These are phyloP conservation scores for Jaapia argillacea DNA, from an alignment of 768 basidiomycete species.

Conservation along the genomic window DNA sequence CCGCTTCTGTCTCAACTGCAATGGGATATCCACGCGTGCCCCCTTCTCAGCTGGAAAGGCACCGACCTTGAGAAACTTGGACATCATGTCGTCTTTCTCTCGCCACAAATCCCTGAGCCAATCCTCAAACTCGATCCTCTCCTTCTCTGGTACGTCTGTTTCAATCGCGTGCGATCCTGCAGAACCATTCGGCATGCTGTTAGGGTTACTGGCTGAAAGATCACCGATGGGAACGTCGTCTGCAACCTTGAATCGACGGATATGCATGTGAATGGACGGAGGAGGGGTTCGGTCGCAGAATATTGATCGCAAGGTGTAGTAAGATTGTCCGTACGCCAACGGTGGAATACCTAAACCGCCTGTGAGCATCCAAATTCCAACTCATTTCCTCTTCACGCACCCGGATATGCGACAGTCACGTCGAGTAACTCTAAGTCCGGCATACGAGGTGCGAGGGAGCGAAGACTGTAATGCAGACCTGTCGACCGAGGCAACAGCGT, in stretches of 20 bases:
- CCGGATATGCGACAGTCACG: slow-evolving; percentile 86
- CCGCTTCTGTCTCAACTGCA: slow-evolving; percentile 39
- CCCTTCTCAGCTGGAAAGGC: slow-evolving; percentile 28
- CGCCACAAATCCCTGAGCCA: slow-evolving; percentile 82
- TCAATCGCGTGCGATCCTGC: slow-evolving; percentile 23
- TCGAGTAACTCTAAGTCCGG: slow-evolving; percentile 79
- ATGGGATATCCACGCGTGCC: slow-evolving; percentile 41
- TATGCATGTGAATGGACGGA: slow-evolving; percentile 79
- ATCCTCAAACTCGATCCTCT: slow-evolving; percentile 59
- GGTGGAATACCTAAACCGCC: slow-evolving; percentile 81
- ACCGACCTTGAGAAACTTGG: slow-evolving; percentile 47
- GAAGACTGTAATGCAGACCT: slow-evolving; percentile 77
- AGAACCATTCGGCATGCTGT: slow-evolving; percentile 17
- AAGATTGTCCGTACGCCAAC: slow-evolving; percentile 74
- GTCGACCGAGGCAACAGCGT: slow-evolving; percentile 88
- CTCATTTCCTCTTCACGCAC: slow-evolving; percentile 27
- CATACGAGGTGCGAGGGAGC: slow-evolving; percentile 70
- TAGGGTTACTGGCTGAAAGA: slow-evolving; percentile 27
- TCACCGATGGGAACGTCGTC: slow-evolving; percentile 63
- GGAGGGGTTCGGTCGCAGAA: slow-evolving; percentile 77
- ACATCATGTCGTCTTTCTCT: slow-evolving; percentile 76
- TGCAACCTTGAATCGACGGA: slow-evolving; percentile 67
- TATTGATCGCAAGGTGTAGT: slow-evolving; percentile 84
- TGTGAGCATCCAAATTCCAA: no score
- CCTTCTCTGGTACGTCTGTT: slow-evolving; percentile 43